Evolutionary conservation across 108 stramenopile species (phyloP).

Genomic region (Skeletonema costatum): DNA sequence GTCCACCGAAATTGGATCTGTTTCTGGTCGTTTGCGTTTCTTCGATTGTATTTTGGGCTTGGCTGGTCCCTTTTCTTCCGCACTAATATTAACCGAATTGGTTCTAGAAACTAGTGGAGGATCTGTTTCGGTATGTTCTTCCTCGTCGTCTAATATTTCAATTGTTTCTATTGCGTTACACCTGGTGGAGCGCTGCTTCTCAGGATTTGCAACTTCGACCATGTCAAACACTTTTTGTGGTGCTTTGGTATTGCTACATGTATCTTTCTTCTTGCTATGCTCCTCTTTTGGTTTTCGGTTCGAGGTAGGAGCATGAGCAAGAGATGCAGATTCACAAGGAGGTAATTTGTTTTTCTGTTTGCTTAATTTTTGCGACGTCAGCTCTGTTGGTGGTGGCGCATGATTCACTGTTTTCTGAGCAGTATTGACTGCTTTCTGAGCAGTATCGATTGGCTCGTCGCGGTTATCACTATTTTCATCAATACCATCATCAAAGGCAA

Average conservation of each 20-base stretch:
- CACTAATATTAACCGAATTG: not conserved
- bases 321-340: not conserved
- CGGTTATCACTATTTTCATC: not conserved
- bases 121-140: not conserved
- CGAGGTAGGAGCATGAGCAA: not conserved
- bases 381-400: not conserved
- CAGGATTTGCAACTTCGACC: not conserved
- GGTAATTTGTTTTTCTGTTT: not conserved
- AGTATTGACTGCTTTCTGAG: not conserved
- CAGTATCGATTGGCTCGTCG: not conserved
- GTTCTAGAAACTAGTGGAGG: not conserved
- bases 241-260: not conserved
- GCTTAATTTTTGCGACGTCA: not conserved
- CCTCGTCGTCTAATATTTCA: conserved; percentile 17
- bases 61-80: not conserved
- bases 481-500: not conserved
- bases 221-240: not conserved
- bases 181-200: not conserved
- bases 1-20: not conserved
- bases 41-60: not conserved
- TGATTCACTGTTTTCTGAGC: not conserved
- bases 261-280: not conserved
- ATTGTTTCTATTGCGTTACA: conserved; percentile 3
- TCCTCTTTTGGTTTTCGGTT: not conserved
- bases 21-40: not conserved